A percentile compares a stretch with the other conserved stretches of the same genome.
Conservation (phyloP, 164 flowering plant genomes). For the Sedum album region DNA sequence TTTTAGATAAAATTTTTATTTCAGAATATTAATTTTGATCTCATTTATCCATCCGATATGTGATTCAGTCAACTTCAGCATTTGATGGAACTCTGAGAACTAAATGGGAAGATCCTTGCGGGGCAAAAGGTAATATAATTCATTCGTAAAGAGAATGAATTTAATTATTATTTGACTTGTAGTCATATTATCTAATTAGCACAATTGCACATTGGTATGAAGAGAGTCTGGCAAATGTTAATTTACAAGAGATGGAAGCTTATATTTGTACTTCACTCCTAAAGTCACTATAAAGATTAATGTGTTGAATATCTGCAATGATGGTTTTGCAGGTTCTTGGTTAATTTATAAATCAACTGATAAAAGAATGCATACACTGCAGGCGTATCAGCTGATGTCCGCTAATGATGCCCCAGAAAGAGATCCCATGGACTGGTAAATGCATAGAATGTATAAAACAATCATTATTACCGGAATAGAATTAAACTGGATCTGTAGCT, state of each 20-base stretch:
- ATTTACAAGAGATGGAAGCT: neutral
- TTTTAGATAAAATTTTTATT: neutral
- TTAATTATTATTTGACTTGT: neutral
- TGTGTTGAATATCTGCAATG: neutral
- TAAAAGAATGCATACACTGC: slow-evolving; percentile 43
- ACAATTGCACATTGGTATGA: neutral
- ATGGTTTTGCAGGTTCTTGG: slow-evolving; percentile 66
- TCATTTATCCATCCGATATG: neutral
- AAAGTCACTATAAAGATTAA: neutral
- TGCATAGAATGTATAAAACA: neutral
- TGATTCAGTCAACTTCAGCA: slow-evolving; percentile 72
- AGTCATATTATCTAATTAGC: neutral
- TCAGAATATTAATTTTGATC: neutral
- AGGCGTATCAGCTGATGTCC: slow-evolving; percentile 82
- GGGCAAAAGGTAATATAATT: slow-evolving; percentile 59
- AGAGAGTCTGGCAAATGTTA: neutral
- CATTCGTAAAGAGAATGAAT: neutral
- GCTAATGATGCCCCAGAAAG: slow-evolving; percentile 96
- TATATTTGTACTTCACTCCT: neutral
- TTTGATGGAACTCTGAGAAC: slow-evolving; percentile 72
- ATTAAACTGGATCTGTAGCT: no score
- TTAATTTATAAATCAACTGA: slow-evolving; percentile 45
- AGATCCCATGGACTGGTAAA: slow-evolving; percentile 93
- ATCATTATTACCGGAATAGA: no score
- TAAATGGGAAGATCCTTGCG: slow-evolving; percentile 98